Evolutionary conservation across 768 basidiomycete genomes (phyloP).

Genomic region (Mycena olivaceomarginata): DNA sequence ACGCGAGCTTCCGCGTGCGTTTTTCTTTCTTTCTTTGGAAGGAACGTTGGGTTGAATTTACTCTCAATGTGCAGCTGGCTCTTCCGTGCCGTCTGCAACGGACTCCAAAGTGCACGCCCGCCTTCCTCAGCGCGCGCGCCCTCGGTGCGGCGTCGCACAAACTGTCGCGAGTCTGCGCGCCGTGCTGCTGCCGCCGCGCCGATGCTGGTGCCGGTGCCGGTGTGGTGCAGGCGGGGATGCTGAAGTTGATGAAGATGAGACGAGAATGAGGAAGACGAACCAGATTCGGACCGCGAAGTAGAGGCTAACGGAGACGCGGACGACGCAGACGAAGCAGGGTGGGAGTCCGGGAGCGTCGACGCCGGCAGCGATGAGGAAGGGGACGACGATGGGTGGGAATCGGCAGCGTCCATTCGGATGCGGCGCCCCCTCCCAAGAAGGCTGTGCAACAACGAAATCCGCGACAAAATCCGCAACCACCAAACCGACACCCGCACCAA

Average conservation of each 20-base stretch:
- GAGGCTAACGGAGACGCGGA: conserved; percentile 39
- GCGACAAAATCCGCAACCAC: conserved; percentile 42
- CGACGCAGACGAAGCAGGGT: conserved; percentile 41
- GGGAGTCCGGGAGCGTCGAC: conserved; percentile 42
- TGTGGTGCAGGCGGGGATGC: conserved; percentile 2
- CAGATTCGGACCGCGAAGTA: conserved; percentile 48
- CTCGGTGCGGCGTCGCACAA: conserved; percentile 75
- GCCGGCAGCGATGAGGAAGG: conserved; percentile 53
- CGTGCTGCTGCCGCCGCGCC: conserved; percentile 60
- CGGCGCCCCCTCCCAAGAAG: conserved; percentile 56
- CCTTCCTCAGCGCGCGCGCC: conserved; percentile 85
- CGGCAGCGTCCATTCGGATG: conserved; percentile 62
- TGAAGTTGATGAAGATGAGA: conserved; percentile 34
- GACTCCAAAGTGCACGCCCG: conserved; percentile 79
- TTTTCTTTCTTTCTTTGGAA: not conserved
- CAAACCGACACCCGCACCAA: conserved; percentile 46
- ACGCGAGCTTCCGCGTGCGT: conserved; percentile 61
- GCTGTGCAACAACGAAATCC: conserved; percentile 49
- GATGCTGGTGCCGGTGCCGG: not conserved
- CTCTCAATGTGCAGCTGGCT: conserved; percentile 45
- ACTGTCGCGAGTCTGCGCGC: conserved; percentile 71
- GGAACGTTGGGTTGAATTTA: not conserved
- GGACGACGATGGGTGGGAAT: conserved; percentile 71
- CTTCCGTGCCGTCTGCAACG: conserved; percentile 58
- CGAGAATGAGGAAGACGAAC: conserved; percentile 43